A percentile compares a stretch with the other conserved stretches of the same genome.
Evolutionary conservation across 2,329 filamentous ascomycete genomes (phyloP).

Genomic region (Rhinocladiella mackenziei): DNA sequence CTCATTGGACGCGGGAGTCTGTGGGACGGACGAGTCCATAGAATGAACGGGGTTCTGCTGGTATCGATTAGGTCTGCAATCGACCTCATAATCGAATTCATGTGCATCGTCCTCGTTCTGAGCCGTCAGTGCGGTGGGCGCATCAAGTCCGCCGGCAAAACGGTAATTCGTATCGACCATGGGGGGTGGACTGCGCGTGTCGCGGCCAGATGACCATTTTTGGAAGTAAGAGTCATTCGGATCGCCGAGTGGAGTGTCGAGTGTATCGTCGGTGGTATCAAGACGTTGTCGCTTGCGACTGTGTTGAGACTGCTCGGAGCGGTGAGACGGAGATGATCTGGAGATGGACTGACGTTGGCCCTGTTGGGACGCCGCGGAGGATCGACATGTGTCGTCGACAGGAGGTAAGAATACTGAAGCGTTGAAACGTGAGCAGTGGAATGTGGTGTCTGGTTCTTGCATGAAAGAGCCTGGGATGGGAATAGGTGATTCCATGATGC

Average conservation of each 20-base stretch:
- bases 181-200: conserved; percentile 34
- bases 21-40: conserved; percentile 17
- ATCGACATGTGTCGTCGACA: conserved; percentile 1
- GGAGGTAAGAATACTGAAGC: conserved; percentile 21
- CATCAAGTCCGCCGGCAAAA: conserved; percentile 36
- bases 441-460: conserved; percentile 9
- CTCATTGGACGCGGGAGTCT: conserved; percentile 14
- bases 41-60: conserved; percentile 31
- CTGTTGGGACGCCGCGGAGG: conserved; percentile 2
- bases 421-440: conserved; percentile 14
- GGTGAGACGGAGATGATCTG: background rate
- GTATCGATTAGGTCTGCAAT: conserved; percentile 44
- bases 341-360: conserved; percentile 1
- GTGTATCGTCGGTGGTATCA: background rate
- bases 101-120: conserved; percentile 27
- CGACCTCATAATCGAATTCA: conserved; percentile 34
- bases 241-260: background rate
- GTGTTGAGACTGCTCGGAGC: conserved; percentile 2
- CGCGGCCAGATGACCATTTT: conserved; percentile 4
- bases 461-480: conserved; percentile 21
- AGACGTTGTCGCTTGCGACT: conserved; percentile 17
- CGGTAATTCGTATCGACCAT: conserved; percentile 40
- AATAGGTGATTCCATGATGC: conserved; percentile 12
- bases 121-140: conserved; percentile 30
- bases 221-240: background rate